Evolutionary conservation across 805 yeast genomes (phyloP), one percentile per base, ranked within the genome.

Genomic region (Wickerhamomyces alni): DNA sequence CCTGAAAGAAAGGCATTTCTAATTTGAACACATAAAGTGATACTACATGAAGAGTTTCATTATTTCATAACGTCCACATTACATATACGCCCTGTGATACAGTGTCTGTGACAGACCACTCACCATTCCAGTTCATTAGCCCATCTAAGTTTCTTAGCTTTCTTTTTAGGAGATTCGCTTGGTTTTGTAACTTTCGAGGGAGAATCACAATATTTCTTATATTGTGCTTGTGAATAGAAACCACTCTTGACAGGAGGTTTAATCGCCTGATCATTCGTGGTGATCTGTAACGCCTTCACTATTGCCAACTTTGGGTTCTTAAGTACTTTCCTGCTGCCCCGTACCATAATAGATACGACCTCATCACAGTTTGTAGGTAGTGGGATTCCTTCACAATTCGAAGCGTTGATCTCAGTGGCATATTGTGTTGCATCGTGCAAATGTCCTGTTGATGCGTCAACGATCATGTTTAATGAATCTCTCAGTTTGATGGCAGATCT

Each of bases 381-480:
- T 11, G 80, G 79, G 35, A 80, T 72, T 8, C 82, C 84, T 44
- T 71, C 74, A 42, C 82, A 69, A 49, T 77, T 79, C 28, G 73
- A 67, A 0, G 85, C 70, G 53, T 80, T 80, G 41, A 80, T 65
- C 54, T 80, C 85, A 1, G 87, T 80, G 2, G 84, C 87, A 57
- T 74, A 80, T 47, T 70, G 73, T 3, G 86, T 80, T 9, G 86
- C 85, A 50, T 80, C 86, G 46, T 69, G 71, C 13, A 77, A 51
- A 41, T 63, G 64, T 0, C 85, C 84, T 29, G 80, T 76, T 52
- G 77, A 72, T 6, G 84, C 70, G 46, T 79, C 81, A 24, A 80
- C 84, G 33, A 79, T 59, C 48, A 70, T 67, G 35, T 76, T 76
- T 25, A 54, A 43, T 5, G 30, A 26, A 9, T 25, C 26, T 22